Base-by-base conservation (phyloP, 371 early-diverging fungal species). In the Apophysomyces sp. region DNA sequence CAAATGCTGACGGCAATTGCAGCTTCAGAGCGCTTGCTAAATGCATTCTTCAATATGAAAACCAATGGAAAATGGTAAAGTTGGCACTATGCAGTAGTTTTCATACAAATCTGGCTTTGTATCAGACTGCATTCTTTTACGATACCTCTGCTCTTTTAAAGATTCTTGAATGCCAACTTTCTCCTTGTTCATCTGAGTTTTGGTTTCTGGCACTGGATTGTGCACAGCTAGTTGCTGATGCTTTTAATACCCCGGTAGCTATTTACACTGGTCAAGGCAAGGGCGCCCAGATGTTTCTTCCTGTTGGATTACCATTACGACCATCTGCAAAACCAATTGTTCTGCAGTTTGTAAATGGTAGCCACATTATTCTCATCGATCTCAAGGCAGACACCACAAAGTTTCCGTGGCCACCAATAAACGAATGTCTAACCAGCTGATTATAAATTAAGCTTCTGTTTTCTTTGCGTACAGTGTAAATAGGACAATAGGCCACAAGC, bases 201-300 rank as follows among this genome's bases (percentile, higher is more conserved):
- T 60, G 60, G 52, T 52, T 60, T 16, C 4, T 31, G 5, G 16
- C 21, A 1, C 32, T 13, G 0, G 52, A 30, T 27, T 30, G 32
- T 12, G 51, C 52, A 3, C 60, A 60, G 3, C 21, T 60, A 11
- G 52, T 52, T 30, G 60, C 60, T 37, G 60, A 60, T 5, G 31
- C 60, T 2, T 51, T 60, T 16, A 30, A 51, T 11, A 30, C 18
- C 0, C 60, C 60, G 21, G n/a, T 60, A 21, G 60, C 52, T 6
- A 24, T 52, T 13, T 60, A 61, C 54, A 51, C 52, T 49, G 44
- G 52, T 49, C 30, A 16, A 29, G 26, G 51, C 5, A 40, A 30
- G 8, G 24, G 18, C 21, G 28, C 49, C 26, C 21, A 44, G 21
- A 6, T 44, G 44, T 44, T 44, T 9, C 44, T 44, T 18, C 44